A percentile compares a stretch with the other conserved stretches of the same genome.
Evolutionary conservation across 2,329 filamentous ascomycete species (phyloP).

Genomic region (Hypomyces rosellus): DNA sequence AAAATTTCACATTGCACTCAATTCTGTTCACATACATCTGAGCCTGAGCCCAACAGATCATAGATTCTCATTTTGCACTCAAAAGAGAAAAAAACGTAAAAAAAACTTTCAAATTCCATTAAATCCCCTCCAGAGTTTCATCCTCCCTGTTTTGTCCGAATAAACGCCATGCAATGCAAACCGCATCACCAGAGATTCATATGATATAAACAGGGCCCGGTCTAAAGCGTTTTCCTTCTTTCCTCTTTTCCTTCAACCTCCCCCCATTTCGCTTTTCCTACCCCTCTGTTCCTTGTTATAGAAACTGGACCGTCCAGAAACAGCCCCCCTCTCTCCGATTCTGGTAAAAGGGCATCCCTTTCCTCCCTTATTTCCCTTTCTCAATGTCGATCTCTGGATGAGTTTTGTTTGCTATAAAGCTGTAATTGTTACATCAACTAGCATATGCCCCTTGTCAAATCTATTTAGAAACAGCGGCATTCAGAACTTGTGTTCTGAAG

Average conservation of each 20-base stretch:
- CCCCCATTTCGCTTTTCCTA: neutral
- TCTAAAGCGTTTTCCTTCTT: conserved; percentile 10
- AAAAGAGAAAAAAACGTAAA: neutral
- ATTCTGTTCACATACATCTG: neutral
- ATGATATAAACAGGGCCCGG: conserved; percentile 9
- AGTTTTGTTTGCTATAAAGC: conserved; percentile 7
- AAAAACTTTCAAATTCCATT: conserved; percentile 19
- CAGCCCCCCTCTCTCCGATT: neutral
- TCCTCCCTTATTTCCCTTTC: neutral
- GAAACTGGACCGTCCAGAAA: neutral
- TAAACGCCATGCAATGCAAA: conserved; percentile 36
- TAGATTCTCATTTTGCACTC: conserved; percentile 20
- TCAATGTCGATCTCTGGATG: conserved; percentile 1
- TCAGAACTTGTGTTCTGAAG: conserved; percentile 96
- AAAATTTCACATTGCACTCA: neutral
- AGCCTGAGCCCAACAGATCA: too few species aligned
- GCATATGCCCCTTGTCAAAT: neutral
- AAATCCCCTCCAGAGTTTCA: conserved; percentile 14
- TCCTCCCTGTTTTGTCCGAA: conserved; percentile 24
- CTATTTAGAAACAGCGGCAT: conserved; percentile 53
- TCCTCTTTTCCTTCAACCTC: neutral
- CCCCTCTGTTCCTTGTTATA: neutral
- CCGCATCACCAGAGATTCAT: conserved; percentile 26
- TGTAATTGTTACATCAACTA: conserved; percentile 3
- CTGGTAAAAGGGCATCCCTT: neutral